Evolutionary conservation across 164 flowering plant species (phyloP).

Genomic region (Tinospora cordifolia): DNA sequence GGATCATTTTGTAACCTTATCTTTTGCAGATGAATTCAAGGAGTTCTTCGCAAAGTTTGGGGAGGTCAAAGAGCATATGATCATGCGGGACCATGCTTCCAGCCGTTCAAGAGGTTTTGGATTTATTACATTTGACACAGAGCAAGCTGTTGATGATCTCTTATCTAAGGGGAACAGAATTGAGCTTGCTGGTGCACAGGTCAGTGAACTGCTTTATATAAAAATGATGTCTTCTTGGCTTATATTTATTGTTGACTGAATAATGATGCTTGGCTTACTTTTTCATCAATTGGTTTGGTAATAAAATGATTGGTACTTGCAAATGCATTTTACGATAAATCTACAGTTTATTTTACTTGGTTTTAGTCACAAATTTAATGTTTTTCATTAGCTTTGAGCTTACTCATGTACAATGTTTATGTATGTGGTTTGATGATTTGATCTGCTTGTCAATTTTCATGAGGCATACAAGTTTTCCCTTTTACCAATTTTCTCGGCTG

Average conservation of each 20-base stretch:
- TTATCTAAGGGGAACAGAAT: conserved; percentile 56
- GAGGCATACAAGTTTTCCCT: not conserved
- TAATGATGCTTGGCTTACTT: not conserved
- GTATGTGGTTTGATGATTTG: not conserved
- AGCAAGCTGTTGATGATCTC: conserved; percentile 64
- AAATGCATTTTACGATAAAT: not conserved
- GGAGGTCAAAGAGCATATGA: conserved; percentile 67
- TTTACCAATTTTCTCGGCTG: not conserved
- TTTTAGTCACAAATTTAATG: not conserved
- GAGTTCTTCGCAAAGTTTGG: conserved; percentile 76
- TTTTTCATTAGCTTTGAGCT: no score
- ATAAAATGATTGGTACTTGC: not conserved
- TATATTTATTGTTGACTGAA: not conserved
- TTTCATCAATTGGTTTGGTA: conserved; percentile 2
- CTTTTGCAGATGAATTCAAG: conserved; percentile 59
- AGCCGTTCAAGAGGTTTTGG: conserved; percentile 89
- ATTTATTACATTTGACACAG: conserved; percentile 64
- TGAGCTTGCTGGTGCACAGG: conserved; percentile 70
- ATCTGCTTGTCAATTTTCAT: not conserved
- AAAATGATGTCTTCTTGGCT: not conserved
- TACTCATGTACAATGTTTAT: not conserved
- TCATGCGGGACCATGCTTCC: conserved; percentile 72
- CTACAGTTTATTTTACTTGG: not conserved
- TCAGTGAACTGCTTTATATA: conserved; percentile 16
- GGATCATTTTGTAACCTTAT: conserved; percentile 3